Evolutionary conservation across 1,139 yeast species (phyloP).

Genomic region (Casaregolazyma suthepensis): DNA sequence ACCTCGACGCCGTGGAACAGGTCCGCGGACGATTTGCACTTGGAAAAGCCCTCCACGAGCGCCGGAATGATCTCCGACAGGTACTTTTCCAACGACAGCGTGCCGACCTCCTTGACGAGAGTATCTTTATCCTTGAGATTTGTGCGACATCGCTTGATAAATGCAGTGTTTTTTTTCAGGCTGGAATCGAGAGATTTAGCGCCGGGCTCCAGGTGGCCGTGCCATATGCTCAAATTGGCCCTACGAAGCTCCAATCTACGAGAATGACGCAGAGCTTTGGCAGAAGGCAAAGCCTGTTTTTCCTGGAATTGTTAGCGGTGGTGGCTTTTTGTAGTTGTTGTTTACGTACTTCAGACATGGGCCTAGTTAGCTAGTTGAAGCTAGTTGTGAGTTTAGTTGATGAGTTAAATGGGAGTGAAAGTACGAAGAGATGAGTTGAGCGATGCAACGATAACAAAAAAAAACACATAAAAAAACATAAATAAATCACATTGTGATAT

Average conservation of each 20-base stretch:
- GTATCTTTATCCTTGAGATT: constrained; percentile 48
- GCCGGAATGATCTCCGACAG: constrained; percentile 64
- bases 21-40: constrained; percentile 49
- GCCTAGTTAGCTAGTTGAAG: too few species aligned
- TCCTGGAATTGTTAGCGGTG: neutral
- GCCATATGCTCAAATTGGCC: constrained; percentile 1
- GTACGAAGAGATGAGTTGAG: too few species aligned
- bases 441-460: neutral
- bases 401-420: too few species aligned
- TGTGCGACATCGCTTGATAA: constrained; percentile 62
- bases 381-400: too few species aligned
- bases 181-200: constrained; percentile 56
- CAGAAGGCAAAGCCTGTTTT: neutral
- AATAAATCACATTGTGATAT: neutral
- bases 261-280: neutral
- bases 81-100: constrained; percentile 68
- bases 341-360: neutral
- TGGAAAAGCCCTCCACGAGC: constrained; percentile 55
- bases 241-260: constrained; percentile 1
- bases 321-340: neutral
- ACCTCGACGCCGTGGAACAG: constrained; percentile 60
- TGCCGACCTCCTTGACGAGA: constrained; percentile 54
- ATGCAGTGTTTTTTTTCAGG: constrained; percentile 76
- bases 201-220: neutral
- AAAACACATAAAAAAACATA: too few species aligned